Evolutionary conservation across 805 yeast genomes (phyloP).

Genomic region (Kuraishia cidri): DNA sequence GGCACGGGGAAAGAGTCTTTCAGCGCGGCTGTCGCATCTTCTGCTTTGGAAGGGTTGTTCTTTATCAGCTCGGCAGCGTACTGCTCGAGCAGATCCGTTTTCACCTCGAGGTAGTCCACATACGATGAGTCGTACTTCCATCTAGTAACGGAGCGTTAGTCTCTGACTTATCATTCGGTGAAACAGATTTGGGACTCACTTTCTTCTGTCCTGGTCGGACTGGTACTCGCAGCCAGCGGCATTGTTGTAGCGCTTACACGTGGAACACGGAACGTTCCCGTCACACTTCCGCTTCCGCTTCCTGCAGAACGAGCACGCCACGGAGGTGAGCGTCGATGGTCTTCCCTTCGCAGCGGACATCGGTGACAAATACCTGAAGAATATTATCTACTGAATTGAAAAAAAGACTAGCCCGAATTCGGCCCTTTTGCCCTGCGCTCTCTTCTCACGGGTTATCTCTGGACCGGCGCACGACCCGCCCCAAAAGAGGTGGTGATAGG

Average conservation of each 20-base stretch:
- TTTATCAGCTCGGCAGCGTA: slow-evolving; percentile 14
- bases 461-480: too few relatives aligned
- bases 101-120: slow-evolving; percentile 20
- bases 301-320: slow-evolving; percentile 11
- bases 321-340: neutral
- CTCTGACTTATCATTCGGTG: neutral
- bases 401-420: too few relatives aligned
- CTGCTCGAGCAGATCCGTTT: slow-evolving; percentile 16
- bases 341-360: too few relatives aligned
- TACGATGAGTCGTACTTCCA: slow-evolving; percentile 19
- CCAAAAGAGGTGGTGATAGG: too few relatives aligned
- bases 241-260: slow-evolving; percentile 9
- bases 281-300: slow-evolving; percentile 12
- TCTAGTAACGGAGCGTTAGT: too few relatives aligned
- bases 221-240: slow-evolving; percentile 11
- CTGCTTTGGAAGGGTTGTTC: slow-evolving; percentile 10
- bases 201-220: slow-evolving; percentile 16
- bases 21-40: slow-evolving; percentile 2
- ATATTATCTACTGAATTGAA: too few relatives aligned
- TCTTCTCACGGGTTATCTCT: too few relatives aligned
- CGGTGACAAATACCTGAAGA: too few relatives aligned
- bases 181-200: slow-evolving; percentile 5
- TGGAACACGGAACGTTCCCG: slow-evolving; percentile 14
- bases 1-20: slow-evolving; percentile 5
- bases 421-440: too few relatives aligned